Evolutionary conservation across 192 early-diverging fungal species (phyloP), one percentile per base, ranked within the genome.

Genomic region (Jimgerdemannia lactiflua): DNA sequence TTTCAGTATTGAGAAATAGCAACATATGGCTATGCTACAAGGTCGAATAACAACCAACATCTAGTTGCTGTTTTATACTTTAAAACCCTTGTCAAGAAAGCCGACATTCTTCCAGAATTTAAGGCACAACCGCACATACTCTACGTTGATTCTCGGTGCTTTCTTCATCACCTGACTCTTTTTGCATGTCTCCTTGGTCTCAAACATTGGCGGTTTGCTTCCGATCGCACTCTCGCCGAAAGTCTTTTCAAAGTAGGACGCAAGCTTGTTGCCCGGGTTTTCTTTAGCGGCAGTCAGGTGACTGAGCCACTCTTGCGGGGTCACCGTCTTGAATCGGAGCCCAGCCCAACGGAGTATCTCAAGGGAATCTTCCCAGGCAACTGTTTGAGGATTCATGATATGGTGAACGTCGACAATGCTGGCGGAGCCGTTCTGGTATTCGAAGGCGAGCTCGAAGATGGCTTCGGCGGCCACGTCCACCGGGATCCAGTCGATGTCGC

Each of bases 401-500:
- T 80, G 76, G 40, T 71, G 75, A 2, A 78, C 42, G 9, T 72
- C 54, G 8, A 43, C 29, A 9, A 8, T 3, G 18, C 64, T 41
- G 6, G 65, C 70, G 40, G 41, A 17, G 3, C 40, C 19, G 29
- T 74, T 70, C 4, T 44, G 49, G 9, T 70, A 70, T 4, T 59
- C 44, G 64, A 74, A 17, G 65, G 78, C 75, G 4, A 81, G 74
- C 18, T 81, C 80, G 9, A 3, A 42, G 69, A 81, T 81, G 3
- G 73, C 43, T 8, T 40, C 17, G 3, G 80, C 80, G 20, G 76
- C 70, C 54, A 74, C 63, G 59, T 81, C 80, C 41, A 78, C 42
- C 29, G 76, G 77, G 10, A 81, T 74, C 80, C 80, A 81, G 71
- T 77, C 74, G 64, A 81, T 81, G n/a, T 43, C 29, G 3, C 44